Evolutionary conservation across 305 asterid genomes (phyloP).

Genomic region (Fraxinus dipetala): DNA sequence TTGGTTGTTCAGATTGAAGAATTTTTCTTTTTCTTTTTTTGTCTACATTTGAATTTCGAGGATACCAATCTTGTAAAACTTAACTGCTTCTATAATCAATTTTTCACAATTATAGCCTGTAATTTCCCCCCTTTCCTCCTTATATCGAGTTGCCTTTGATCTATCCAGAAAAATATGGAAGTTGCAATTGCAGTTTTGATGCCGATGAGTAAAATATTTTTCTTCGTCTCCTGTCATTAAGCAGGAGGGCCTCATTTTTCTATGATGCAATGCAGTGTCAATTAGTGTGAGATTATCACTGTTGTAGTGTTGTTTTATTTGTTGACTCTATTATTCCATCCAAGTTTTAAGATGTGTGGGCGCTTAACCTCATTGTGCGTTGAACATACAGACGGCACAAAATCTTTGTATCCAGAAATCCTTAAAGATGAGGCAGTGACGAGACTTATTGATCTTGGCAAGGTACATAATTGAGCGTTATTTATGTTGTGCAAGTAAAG

Average conservation of each 20-base stretch:
- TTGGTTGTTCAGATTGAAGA: neutral
- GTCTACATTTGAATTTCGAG: neutral
- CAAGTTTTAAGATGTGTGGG: neutral
- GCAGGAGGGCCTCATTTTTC: neutral
- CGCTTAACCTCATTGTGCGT: constrained; percentile 28
- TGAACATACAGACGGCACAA: constrained; percentile 37
- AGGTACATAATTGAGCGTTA: constrained; percentile 43
- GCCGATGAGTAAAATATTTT: neutral
- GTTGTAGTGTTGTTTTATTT: neutral
- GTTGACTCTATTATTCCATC: neutral
- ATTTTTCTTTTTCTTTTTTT: neutral
- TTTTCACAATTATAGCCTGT: neutral
- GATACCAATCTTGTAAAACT: neutral
- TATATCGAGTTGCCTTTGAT: neutral
- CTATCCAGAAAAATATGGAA: neutral
- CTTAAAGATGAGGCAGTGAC: constrained; percentile 75
- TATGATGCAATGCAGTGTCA: neutral
- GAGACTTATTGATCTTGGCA: constrained; percentile 79
- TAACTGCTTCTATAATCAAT: neutral
- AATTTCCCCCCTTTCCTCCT: neutral
- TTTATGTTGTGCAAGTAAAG: constrained; percentile 6
- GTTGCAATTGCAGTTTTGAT: neutral
- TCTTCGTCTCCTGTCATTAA: neutral
- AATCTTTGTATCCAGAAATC: constrained; percentile 47
- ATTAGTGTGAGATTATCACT: neutral